Conservation (phyloP, 768 basidiomycete genomes). For the Auriscalpium microsporum region DNA sequence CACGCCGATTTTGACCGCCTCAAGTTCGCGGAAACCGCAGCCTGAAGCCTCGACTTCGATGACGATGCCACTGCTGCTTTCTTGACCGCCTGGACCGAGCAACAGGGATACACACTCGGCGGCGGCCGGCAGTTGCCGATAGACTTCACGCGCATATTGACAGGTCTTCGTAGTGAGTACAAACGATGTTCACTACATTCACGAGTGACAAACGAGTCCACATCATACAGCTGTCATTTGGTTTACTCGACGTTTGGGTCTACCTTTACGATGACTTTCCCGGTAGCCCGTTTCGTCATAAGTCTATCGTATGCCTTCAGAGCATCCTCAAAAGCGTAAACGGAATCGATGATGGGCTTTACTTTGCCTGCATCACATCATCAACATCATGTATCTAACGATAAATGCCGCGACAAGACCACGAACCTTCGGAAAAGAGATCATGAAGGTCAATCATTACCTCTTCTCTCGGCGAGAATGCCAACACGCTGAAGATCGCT, state of each 20-base stretch:
- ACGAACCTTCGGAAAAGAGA: slow-evolving; percentile 36
- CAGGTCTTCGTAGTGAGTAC: too few relatives aligned
- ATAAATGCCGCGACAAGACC: background rate
- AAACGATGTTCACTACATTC: too few relatives aligned
- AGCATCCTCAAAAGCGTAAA: slow-evolving; percentile 46
- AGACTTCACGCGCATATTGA: too few relatives aligned
- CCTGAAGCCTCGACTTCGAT: too few relatives aligned
- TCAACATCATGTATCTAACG: background rate
- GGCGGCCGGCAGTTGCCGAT: too few relatives aligned
- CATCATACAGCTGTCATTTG: background rate
- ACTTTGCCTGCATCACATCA: slow-evolving; percentile 32
- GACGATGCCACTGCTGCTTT: too few relatives aligned
- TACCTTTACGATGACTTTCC: slow-evolving; percentile 59
- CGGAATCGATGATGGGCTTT: slow-evolving; percentile 50
- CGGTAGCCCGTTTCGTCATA: slow-evolving; percentile 46
- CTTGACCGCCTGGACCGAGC: too few relatives aligned
- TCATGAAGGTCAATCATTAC: slow-evolving; percentile 24
- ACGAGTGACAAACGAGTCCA: too few relatives aligned
- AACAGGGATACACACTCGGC: too few relatives aligned
- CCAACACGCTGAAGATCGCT: slow-evolving; percentile 24
- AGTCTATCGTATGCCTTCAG: slow-evolving; percentile 55
- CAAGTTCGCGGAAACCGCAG: too few relatives aligned
- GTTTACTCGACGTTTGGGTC: slow-evolving; percentile 16
- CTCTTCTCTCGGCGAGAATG: slow-evolving; percentile 20
- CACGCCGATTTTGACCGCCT: too few relatives aligned